Percentiles rank a stretch among this genome's conserved stretches.
Evolutionary conservation across 495 filamentous ascomycete species (phyloP).

Genomic region (Baudoinia panamericana): DNA sequence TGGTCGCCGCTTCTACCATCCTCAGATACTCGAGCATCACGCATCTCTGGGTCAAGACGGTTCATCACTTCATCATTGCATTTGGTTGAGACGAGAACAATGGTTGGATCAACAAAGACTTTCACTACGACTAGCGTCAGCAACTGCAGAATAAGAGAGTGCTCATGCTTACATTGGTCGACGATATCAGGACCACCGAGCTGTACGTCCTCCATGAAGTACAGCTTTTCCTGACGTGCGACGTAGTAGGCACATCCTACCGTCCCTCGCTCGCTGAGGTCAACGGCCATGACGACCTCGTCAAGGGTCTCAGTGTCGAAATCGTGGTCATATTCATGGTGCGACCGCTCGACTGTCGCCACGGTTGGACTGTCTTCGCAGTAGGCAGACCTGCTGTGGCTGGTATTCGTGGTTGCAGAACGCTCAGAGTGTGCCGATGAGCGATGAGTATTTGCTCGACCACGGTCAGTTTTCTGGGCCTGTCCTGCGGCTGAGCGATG

Average conservation of each 20-base stretch:
- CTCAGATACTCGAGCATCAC: conserved; percentile 18
- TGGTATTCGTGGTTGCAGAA: no score
- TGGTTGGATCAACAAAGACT: conserved; percentile 64
- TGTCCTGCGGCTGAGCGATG: background rate
- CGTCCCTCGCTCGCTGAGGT: conserved; percentile 54
- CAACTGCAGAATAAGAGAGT: background rate
- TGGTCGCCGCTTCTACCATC: conserved; percentile 29
- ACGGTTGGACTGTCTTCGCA: no score
- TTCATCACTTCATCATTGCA: conserved; percentile 44
- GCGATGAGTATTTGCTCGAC: background rate
- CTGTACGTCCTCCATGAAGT: conserved; percentile 69
- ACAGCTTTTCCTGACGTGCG: conserved; percentile 57
- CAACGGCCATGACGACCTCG: conserved; percentile 76
- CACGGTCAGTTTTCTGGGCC: background rate
- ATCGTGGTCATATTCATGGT: conserved; percentile 16
- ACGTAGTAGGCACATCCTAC: conserved; percentile 85
- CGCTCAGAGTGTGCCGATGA: conserved; percentile 1
- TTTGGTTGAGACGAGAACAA: conserved; percentile 59
- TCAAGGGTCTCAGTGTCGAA: conserved; percentile 48
- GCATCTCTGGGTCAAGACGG: conserved; percentile 28
- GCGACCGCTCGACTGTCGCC: conserved; percentile 19
- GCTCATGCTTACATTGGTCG: conserved; percentile 42
- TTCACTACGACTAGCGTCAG: conserved; percentile 39
- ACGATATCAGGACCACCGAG: conserved; percentile 57
- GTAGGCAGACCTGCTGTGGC: no score